A percentile compares a stretch with the other conserved stretches of the same genome.
phyloP scores from a whole-genome alignment of 225 moss, liverwort and hornwort genomes.

The Takakia lepidozioides region DNA sequence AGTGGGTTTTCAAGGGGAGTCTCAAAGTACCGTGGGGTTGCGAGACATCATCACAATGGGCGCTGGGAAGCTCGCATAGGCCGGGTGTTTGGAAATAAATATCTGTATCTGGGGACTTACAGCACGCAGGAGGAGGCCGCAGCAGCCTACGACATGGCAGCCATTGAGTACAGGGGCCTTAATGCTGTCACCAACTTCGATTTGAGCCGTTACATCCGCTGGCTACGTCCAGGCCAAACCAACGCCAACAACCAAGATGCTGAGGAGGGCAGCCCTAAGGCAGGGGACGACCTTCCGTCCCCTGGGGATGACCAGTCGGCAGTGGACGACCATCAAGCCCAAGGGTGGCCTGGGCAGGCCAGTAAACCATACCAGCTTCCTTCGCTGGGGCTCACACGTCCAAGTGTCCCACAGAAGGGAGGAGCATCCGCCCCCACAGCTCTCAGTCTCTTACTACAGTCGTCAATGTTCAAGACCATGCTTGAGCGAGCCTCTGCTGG shows the following conservation, averaged over 20 bases:
- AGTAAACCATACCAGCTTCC: constrained; percentile 70
- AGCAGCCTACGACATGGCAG: constrained; percentile 56
- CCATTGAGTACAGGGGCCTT: constrained; percentile 67
- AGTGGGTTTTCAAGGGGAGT: constrained; percentile 74
- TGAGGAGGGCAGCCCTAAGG: constrained; percentile 27
- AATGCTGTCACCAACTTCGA: constrained; percentile 42
- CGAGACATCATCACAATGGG: constrained; percentile 61
- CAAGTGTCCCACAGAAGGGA: constrained; percentile 17
- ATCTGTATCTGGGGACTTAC: constrained; percentile 70
- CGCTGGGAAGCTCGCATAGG: constrained; percentile 88
- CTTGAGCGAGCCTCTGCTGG: constrained; percentile 45
- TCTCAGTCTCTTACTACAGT: constrained; percentile 63
- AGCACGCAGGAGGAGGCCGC: constrained; percentile 66
- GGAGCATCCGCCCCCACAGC: constrained; percentile 47
- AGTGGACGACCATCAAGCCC: constrained; percentile 25
- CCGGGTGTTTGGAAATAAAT: constrained; percentile 81
- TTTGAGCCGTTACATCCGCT: constrained; percentile 6
- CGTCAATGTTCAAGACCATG: constrained; percentile 83
- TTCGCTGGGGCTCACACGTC: constrained; percentile 29
- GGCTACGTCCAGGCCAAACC: constrained; percentile 63
- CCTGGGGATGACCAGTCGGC: constrained; percentile 33
- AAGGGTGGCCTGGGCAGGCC: constrained; percentile 55
- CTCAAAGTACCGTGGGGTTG: constrained; percentile 67
- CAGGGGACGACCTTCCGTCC: constrained; percentile 41
- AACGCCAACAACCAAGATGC: constrained; percentile 23